Evolutionary conservation across 805 yeast genomes (phyloP).

Genomic region (Metschnikowia amazonensis): DNA sequence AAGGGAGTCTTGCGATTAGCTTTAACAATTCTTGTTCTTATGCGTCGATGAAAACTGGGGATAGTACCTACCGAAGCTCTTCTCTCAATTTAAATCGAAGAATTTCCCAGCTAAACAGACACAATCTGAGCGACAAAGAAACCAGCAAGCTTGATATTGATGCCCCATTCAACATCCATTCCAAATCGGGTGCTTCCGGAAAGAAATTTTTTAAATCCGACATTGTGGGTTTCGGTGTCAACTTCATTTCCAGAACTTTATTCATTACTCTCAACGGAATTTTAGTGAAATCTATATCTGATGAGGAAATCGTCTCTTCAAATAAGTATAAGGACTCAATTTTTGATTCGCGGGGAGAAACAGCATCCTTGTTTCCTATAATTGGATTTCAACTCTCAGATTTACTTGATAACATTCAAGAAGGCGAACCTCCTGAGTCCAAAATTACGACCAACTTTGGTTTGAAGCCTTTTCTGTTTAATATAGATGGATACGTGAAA

Average conservation of each 20-base stretch:
- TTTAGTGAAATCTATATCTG: constrained; percentile 14
- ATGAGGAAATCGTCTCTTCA: constrained; percentile 12
- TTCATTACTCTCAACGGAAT: constrained; percentile 85
- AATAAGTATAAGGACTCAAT: constrained; percentile 41
- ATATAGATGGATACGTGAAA: constrained; percentile 52
- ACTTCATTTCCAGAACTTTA: constrained; percentile 56
- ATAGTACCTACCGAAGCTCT: constrained; percentile 27
- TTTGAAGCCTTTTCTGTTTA: constrained; percentile 53
- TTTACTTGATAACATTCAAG: constrained; percentile 1
- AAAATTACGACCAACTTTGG: constrained; percentile 54
- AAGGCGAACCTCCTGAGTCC: constrained; percentile 15
- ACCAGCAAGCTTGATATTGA: constrained; percentile 35
- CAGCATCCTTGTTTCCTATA: constrained; percentile 16
- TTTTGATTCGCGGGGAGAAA: constrained; percentile 20
- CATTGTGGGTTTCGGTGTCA: constrained; percentile 79
- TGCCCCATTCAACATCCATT: constrained; percentile 30
- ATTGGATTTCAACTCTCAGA: constrained; percentile 18
- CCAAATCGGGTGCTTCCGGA: constrained; percentile 15
- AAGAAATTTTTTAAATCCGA: constrained; percentile 48
- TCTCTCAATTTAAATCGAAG: constrained; percentile 37
- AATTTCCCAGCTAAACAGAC: constrained; percentile 29
- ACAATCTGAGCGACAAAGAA: constrained; percentile 25
- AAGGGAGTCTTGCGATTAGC: constrained; percentile 40
- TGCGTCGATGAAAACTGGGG: constrained; percentile 33
- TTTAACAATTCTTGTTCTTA: constrained; percentile 39